phyloP scores from a whole-genome alignment of 768 basidiomycete genomes.

The Amanita exitialis region DNA sequence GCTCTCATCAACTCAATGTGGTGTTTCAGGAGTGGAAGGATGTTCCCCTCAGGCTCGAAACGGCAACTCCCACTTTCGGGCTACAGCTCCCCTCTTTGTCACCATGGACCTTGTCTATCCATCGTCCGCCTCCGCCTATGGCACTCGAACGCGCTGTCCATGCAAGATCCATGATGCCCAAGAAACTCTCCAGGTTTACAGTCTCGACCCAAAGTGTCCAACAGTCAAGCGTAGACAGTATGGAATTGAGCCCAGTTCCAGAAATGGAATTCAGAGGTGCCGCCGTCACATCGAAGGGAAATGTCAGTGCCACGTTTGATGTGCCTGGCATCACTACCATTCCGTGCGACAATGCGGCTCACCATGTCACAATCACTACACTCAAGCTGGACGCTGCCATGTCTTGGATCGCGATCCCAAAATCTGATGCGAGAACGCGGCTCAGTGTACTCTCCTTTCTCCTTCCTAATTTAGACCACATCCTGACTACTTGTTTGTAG shows the following conservation, averaged over 20 bases:
- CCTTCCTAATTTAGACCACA: neutral
- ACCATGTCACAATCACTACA: constrained; percentile 23
- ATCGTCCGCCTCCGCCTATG: neutral
- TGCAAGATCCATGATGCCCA: neutral
- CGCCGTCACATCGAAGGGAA: constrained; percentile 17
- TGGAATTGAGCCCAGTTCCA: neutral
- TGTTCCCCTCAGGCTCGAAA: constrained; percentile 28
- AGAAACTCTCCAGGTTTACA: too few relatives aligned
- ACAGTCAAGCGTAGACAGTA: too few relatives aligned
- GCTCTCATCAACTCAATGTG: neutral
- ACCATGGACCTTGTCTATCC: constrained; percentile 20
- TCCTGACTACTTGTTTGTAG: constrained; percentile 11
- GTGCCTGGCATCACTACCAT: constrained; percentile 23
- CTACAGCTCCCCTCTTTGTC: constrained; percentile 20
- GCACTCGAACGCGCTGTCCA: too few relatives aligned
- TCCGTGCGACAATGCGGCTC: constrained; percentile 19
- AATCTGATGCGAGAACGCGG: constrained; percentile 21
- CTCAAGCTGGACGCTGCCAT: constrained; percentile 22
- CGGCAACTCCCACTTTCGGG: constrained; percentile 27
- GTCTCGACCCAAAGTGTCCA: neutral
- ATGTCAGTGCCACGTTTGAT: constrained; percentile 21
- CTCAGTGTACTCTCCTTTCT: constrained; percentile 16
- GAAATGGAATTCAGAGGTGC: neutral
- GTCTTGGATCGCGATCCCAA: constrained; percentile 27
- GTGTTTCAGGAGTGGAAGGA: constrained; percentile 24